Conservation (phyloP, 768 basidiomycete species). For the Naematelia aurantialba region DNA sequence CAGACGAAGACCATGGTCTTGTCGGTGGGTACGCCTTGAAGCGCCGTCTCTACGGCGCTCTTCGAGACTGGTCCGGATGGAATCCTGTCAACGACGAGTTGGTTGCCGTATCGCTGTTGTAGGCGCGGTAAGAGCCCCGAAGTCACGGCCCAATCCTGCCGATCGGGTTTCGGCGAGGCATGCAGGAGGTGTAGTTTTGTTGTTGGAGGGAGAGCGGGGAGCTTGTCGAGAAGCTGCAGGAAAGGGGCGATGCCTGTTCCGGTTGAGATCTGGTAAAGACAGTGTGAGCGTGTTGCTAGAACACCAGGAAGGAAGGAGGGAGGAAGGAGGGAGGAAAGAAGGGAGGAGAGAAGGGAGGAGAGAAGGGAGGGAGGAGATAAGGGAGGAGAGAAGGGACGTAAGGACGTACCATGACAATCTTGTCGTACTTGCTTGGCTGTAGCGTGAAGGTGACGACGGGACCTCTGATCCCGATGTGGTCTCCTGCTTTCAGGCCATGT, state of each 20-base stretch:
- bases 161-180: constrained; percentile 17
- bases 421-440: constrained; percentile 29
- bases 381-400: background rate
- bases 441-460: constrained; percentile 42
- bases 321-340: too few species aligned
- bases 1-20: constrained; percentile 36
- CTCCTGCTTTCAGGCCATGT: constrained; percentile 34
- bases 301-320: background rate
- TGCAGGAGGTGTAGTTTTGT: constrained; percentile 32
- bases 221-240: constrained; percentile 43
- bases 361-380: too few species aligned
- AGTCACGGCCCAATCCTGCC: constrained; percentile 23
- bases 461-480: constrained; percentile 42
- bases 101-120: constrained; percentile 15
- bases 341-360: too few species aligned
- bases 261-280: constrained; percentile 35
- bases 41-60: constrained; percentile 1
- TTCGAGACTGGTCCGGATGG: constrained; percentile 14
- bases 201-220: constrained; percentile 19
- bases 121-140: constrained; percentile 17
- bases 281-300: background rate
- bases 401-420: constrained; percentile 42
- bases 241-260: constrained; percentile 49
- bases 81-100: constrained; percentile 14
- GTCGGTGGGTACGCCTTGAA: constrained; percentile 6